phyloP scores from a whole-genome alignment of 305 asterid genomes.

The Fraxinus greggii region DNA sequence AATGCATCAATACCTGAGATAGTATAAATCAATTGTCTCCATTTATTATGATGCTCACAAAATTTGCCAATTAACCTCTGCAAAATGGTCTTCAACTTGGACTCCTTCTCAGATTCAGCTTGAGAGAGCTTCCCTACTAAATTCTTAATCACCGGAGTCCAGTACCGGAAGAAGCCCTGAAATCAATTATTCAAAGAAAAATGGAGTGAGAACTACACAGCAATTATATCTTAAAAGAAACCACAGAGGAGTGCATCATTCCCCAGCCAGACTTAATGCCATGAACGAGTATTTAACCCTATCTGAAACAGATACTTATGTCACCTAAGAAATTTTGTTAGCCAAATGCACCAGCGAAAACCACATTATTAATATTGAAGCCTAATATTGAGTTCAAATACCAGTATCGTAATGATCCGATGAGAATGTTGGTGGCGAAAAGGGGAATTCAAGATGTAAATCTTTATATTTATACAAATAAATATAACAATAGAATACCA shows the following conservation, averaged over 20 bases:
- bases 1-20: constrained; percentile 62
- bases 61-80: constrained; percentile 75
- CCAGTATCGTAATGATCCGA: not conserved
- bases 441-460: not conserved
- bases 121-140: constrained; percentile 68
- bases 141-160: constrained; percentile 74
- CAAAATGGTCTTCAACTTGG: constrained; percentile 79
- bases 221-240: constrained; percentile 10
- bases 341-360: not conserved
- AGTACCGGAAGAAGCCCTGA: constrained; percentile 89
- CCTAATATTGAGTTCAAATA: not conserved
- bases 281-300: not conserved
- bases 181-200: constrained; percentile 21
- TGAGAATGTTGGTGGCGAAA: not conserved
- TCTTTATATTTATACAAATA: not conserved
- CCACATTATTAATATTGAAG: not conserved
- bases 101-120: constrained; percentile 87
- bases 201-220: constrained; percentile 13
- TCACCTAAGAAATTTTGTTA: not conserved
- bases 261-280: constrained; percentile 3
- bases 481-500: not conserved
- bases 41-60: constrained; percentile 67
- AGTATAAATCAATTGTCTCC: constrained; percentile 81
- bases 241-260: constrained; percentile 7
- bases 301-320: not conserved